These are phyloP conservation scores for Amniculicola lignicola DNA, from an alignment of 495 filamentous ascomycete genomes.

Conservation along the genomic window DNA sequence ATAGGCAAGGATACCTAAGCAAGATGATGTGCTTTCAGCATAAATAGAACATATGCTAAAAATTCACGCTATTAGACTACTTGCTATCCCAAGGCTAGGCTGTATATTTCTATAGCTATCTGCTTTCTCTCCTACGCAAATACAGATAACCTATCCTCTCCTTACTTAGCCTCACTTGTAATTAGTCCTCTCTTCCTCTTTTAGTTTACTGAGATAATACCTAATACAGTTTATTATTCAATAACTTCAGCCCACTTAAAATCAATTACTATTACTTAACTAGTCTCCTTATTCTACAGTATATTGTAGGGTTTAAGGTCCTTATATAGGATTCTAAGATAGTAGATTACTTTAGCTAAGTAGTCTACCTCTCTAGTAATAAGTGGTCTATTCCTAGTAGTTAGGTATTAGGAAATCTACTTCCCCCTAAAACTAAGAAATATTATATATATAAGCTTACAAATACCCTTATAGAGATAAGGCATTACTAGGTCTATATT, in stretches of 20 bases:
- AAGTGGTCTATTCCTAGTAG: constrained; percentile 10
- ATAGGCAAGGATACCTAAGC: no score
- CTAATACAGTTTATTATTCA: constrained; percentile 17
- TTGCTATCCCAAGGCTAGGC: no score
- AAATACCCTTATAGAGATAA: constrained; percentile 42
- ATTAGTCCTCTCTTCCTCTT: constrained; percentile 17
- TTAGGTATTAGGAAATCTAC: constrained; percentile 13
- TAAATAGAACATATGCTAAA: no score
- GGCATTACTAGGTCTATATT: constrained; percentile 37
- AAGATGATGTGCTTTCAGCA: no score
- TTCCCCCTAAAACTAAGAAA: constrained; percentile 41
- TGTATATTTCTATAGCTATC: background rate
- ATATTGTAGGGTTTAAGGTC: constrained; percentile 30
- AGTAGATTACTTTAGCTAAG: constrained; percentile 26
- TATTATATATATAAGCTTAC: constrained; percentile 39
- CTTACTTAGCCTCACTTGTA: constrained; percentile 2
- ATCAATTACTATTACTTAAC: constrained; percentile 33
- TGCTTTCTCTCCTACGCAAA: constrained; percentile 12
- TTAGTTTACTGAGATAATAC: constrained; percentile 22
- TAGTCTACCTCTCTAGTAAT: background rate
- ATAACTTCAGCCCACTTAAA: constrained; percentile 28
- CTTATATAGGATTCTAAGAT: constrained; percentile 21
- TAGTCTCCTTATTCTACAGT: constrained; percentile 21
- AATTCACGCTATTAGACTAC: no score
- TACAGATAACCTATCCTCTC: background rate